A percentile compares a stretch with the other conserved stretches of the same genome.
phyloP scores from a whole-genome alignment of 495 filamentous ascomycete species.

The Neurospora sp. region DNA sequence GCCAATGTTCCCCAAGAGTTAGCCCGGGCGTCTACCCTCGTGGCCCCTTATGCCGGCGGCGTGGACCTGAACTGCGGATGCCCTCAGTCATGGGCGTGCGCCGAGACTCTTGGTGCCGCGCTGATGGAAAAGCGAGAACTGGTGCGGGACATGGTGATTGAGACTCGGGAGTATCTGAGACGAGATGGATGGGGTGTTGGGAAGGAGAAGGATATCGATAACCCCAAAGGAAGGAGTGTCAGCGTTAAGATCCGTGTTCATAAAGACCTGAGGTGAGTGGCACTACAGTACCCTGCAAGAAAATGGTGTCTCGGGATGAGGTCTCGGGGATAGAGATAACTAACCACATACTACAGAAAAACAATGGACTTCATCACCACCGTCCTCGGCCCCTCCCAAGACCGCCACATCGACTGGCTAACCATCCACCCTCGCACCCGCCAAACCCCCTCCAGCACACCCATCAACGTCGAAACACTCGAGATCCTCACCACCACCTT shows the following conservation, averaged over 20 bases:
- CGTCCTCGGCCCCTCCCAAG: slow-evolving; percentile 32
- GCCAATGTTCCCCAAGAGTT: slow-evolving; percentile 46
- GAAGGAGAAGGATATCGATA: slow-evolving; percentile 22
- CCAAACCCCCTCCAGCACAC: slow-evolving; percentile 41
- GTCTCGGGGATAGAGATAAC: not conserved
- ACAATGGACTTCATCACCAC: slow-evolving; percentile 43
- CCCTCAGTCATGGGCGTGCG: slow-evolving; percentile 58
- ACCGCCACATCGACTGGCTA: slow-evolving; percentile 45
- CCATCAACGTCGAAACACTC: slow-evolving; percentile 52
- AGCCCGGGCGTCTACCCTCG: slow-evolving; percentile 47
- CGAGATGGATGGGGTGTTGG: slow-evolving; percentile 35
- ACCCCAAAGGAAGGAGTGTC: slow-evolving; percentile 32
- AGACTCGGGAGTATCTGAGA: slow-evolving; percentile 33
- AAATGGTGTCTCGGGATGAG: not conserved
- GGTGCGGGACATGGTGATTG: slow-evolving; percentile 49
- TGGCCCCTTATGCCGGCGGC: slow-evolving; percentile 48
- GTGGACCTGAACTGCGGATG: slow-evolving; percentile 63
- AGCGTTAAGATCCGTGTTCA: slow-evolving; percentile 60
- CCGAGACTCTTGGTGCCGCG: slow-evolving; percentile 49
- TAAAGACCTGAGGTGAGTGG: slow-evolving; percentile 39
- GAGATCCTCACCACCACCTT: slow-evolving; percentile 37
- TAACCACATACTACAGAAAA: slow-evolving; percentile 10
- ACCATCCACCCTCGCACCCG: slow-evolving; percentile 54
- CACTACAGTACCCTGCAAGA: not conserved
- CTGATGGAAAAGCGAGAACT: slow-evolving; percentile 50